Evolutionary conservation across 2,329 filamentous ascomycete genomes (phyloP).

Genomic region (Microsporum ferrugineum): DNA sequence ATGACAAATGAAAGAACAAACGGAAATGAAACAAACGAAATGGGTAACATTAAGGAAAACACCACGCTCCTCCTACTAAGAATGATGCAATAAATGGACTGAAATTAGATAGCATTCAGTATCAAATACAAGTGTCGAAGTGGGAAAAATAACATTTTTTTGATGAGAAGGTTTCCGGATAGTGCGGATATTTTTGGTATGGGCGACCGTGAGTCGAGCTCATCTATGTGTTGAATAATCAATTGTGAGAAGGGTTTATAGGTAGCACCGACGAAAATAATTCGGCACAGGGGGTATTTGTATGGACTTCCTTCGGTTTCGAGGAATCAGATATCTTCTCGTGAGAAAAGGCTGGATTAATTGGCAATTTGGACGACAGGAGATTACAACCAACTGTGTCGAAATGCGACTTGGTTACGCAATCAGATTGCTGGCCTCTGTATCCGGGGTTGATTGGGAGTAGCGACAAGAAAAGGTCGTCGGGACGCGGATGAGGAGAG

Average conservation of each 20-base stretch:
- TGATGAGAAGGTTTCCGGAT: not conserved
- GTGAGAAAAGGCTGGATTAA: conserved; percentile 2
- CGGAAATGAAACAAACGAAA: not conserved
- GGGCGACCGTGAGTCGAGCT: not conserved
- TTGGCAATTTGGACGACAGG: conserved; percentile 7
- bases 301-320: not conserved
- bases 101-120: conserved; percentile 3
- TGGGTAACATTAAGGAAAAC: conserved; percentile 1
- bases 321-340: not conserved
- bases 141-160: conserved; percentile 4
- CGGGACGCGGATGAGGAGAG: conserved; percentile 4
- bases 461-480: conserved; percentile 6
- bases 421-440: not conserved
- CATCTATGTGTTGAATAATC: conserved; percentile 3
- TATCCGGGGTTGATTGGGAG: conserved; percentile 9
- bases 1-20: conserved; percentile 3
- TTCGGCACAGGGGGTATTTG: not conserved
- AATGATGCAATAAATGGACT: conserved; percentile 5
- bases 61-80: not conserved
- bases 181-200: not conserved
- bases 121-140: conserved; percentile 5
- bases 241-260: conserved; percentile 8
- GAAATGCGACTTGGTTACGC: not conserved
- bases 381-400: not conserved
- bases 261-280: conserved; percentile 5